phyloP scores from a whole-genome alignment of 352 stramenopile genomes.

The Thalassiosira sp. region DNA sequence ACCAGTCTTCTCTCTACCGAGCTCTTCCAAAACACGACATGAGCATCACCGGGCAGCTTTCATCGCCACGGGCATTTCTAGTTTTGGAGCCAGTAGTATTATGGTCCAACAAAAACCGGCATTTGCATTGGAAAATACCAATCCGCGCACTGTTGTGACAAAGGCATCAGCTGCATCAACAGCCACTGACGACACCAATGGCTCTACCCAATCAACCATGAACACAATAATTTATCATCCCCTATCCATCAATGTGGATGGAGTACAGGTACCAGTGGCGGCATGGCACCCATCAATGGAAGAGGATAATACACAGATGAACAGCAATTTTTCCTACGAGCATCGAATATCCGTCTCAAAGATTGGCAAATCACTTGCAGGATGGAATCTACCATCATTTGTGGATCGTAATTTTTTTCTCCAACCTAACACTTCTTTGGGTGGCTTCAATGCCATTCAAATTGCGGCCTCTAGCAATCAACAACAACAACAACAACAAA shows the following conservation, averaged over 20 bases:
- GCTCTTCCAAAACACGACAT: neutral
- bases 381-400: conserved; percentile 70
- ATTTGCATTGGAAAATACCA: neutral
- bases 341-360: conserved; percentile 70
- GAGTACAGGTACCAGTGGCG: conserved; percentile 57
- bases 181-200: neutral
- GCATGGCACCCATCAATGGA: conserved; percentile 55
- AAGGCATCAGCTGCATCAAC: neutral
- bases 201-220: neutral
- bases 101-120: neutral
- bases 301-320: neutral
- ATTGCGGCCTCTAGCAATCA: neutral
- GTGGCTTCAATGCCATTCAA: conserved; percentile 7
- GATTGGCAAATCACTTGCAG: conserved; percentile 64
- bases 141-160: neutral
- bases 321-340: conserved; percentile 38
- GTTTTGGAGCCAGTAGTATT: neutral
- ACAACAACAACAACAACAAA: no score
- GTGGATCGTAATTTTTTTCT: conserved; percentile 56
- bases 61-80: conserved; percentile 1
- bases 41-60: conserved; percentile 5
- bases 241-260: conserved; percentile 44
- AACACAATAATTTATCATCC: conserved; percentile 32
- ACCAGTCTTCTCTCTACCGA: neutral
- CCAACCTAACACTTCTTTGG: neutral